Base-by-base conservation (phyloP, 2,329 filamentous ascomycete genomes). In the Dactylellina haptotyla region DNA sequence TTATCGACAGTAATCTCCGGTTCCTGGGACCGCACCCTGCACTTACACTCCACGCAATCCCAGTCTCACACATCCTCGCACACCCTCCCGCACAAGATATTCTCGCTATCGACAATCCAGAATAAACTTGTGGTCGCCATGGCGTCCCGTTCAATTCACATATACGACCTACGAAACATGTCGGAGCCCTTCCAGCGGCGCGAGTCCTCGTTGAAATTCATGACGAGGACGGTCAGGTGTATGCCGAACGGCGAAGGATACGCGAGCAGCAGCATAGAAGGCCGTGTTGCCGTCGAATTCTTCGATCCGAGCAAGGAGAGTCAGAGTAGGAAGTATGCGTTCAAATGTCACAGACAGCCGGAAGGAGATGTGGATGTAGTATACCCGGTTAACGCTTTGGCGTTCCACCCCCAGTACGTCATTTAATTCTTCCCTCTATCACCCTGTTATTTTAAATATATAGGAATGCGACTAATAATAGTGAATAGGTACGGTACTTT, bases 171-270 rank as follows among this genome's bases (percentile, higher is more conserved):
- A 30, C 84, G 88, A 53, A 83, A 88, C 23, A 86, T 97, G 39
- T 79, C 85, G 1, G 86, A 91, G 79, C 93, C 94, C 0, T 97
- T 92, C 92, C 95, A 99, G 81, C 88, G 92, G 78, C 88, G 95
- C 73, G 95, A 99, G 81, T 96, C 92, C 58, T 96, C 91, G 25
- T 86, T 99, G 79, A 96, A 97, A 81, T 99, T 97, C 82, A 92
- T 97, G 84, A 98, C 94, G 0, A 88, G 95, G 71, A 91, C 92
- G 16, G 91, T 98, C 0, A 89, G 93, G 14, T 97, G 94, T 81
- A 98, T 99, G 95, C 94, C 95, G 12, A 93, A 95, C 78, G 95
- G 97, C 77, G 91, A 90, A 9, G 95, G 95, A 3, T 99, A 98
- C 80, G 93, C 94, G 8, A 94, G 90, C 0, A 92, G 88, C 69